Evolutionary conservation across 495 filamentous ascomycete species (phyloP).

Genomic region (Hyaloscypha bicolor): DNA sequence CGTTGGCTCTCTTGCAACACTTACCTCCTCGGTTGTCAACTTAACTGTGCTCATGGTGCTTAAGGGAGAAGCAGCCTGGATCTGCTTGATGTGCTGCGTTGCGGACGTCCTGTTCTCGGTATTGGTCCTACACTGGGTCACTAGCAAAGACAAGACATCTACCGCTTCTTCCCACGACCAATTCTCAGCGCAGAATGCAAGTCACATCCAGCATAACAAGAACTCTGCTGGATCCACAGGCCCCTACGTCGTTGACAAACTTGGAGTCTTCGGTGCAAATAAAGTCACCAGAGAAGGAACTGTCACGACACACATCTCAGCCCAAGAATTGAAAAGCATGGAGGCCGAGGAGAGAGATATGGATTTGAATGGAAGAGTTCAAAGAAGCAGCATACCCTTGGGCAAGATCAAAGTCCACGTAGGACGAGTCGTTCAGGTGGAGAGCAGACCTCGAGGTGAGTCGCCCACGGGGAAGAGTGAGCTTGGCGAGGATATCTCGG

Average conservation of each 20-base stretch:
- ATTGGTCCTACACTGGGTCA: constrained; percentile 55
- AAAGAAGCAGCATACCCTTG: not conserved
- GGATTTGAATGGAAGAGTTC: not conserved
- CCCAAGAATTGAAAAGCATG: not conserved
- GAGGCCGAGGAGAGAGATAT: not conserved
- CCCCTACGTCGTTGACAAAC: not conserved
- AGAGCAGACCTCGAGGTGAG: not conserved
- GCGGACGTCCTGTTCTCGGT: constrained; percentile 56
- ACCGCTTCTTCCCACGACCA: not conserved
- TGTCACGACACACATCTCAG: not conserved
- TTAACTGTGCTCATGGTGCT: constrained; percentile 51
- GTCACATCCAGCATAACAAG: not conserved
- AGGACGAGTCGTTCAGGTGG: not conserved
- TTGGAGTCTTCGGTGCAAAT: not conserved
- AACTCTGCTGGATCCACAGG: not conserved
- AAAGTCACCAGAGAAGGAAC: not conserved
- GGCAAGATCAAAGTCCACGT: constrained; percentile 2
- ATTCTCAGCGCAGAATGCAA: not conserved
- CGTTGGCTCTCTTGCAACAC: constrained; percentile 48
- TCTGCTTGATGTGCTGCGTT: constrained; percentile 58
- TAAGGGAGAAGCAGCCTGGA: constrained; percentile 56
- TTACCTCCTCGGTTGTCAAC: constrained; percentile 51
- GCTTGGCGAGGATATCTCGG: not conserved
- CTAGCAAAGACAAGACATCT: constrained; percentile 40
- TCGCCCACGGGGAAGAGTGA: not conserved